phyloP scores from a whole-genome alignment of 164 flowering plant genomes.

The Umbellularia californica region DNA sequence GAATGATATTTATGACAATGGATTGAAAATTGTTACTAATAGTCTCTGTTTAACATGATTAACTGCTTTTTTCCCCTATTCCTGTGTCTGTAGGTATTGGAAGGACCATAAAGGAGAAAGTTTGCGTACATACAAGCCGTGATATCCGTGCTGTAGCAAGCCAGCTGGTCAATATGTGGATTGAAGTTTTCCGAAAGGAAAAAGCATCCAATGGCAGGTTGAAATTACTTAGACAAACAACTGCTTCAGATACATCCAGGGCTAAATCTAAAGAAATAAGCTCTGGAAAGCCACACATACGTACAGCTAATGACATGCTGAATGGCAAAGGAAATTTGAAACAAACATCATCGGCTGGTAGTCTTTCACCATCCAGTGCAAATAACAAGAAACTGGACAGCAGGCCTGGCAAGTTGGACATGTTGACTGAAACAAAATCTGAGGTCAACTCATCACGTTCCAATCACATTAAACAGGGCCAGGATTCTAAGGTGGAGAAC shows the following conservation, averaged over 20 bases:
- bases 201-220: conserved; percentile 71
- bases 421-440: conserved; percentile 30
- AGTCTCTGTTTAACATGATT: neutral
- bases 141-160: conserved; percentile 98
- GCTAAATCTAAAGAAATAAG: conserved; percentile 40
- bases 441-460: conserved; percentile 40
- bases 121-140: conserved; percentile 98
- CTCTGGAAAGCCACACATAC: conserved; percentile 58
- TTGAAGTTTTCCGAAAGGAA: conserved; percentile 91
- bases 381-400: conserved; percentile 37
- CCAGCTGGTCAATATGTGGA: conserved; percentile 90
- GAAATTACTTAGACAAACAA: conserved; percentile 50
- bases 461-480: conserved; percentile 26
- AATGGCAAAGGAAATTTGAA: conserved; percentile 33
- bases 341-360: conserved; percentile 33
- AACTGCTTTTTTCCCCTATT: neutral
- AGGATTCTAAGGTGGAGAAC: conserved; percentile 36
- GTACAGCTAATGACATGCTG: conserved; percentile 26
- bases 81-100: conserved; percentile 65
- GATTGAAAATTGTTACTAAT: no score
- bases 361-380: conserved; percentile 29
- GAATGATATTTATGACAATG: no score
- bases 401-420: conserved; percentile 39
- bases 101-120: conserved; percentile 92
- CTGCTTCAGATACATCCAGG: conserved; percentile 48